A percentile compares a stretch with the other conserved stretches of the same genome.
Conservation (phyloP, 2,329 filamentous ascomycete species). For the Ceratocystis eucalypticola region DNA sequence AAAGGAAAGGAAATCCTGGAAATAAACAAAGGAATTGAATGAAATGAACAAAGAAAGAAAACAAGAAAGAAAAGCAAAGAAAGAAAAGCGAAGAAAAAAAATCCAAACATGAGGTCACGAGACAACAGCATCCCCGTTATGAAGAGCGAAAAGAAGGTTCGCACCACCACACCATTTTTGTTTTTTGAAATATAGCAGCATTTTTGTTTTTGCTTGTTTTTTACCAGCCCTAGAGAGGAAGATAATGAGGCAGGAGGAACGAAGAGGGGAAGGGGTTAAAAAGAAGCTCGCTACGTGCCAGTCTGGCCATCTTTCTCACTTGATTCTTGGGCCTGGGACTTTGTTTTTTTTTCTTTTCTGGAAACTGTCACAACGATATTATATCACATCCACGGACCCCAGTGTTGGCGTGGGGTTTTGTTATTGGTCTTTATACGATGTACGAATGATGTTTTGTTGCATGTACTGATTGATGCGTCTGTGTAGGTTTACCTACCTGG, state of each 20-base stretch:
- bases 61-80: slow-evolving; percentile 16
- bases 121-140: not conserved
- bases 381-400: slow-evolving; percentile 1
- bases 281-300: no score
- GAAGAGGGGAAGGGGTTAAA: no score
- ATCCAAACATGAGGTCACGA: not conserved
- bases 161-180: not conserved
- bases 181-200: no score
- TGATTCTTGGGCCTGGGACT: not conserved
- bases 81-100: slow-evolving; percentile 2
- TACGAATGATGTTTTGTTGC: not conserved
- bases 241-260: no score
- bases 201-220: no score
- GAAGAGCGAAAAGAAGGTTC: not conserved
- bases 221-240: no score
- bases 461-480: not conserved
- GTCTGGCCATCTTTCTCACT: no score
- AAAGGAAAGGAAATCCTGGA: slow-evolving; percentile 16
- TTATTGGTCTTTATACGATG: not conserved
- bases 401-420: not conserved
- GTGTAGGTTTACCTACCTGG: not conserved
- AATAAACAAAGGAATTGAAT: slow-evolving; percentile 16
- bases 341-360: not conserved
- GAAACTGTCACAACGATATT: not conserved
- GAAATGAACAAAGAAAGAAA: slow-evolving; percentile 19